A percentile compares a stretch with the other conserved stretches of the same genome.
Evolutionary conservation across 2,329 filamentous ascomycete species (phyloP).

Genomic region (Colletotrichum brevisporum): DNA sequence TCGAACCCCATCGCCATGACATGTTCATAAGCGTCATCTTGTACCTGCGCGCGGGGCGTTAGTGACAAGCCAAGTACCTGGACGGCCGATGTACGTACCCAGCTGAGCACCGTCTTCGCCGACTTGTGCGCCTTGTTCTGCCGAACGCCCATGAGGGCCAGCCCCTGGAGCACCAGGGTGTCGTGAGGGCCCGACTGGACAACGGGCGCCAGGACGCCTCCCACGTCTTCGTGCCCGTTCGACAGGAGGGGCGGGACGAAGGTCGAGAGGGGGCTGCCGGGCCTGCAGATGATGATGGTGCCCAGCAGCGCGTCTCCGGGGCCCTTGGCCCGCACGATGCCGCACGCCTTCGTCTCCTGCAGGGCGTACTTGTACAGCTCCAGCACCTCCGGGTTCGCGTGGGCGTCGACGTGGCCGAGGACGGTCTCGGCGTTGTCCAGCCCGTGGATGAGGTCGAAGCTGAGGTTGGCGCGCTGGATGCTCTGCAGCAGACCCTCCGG

Average conservation of each 20-base stretch:
- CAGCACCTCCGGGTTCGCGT: constrained; percentile 81
- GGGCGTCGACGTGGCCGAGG: constrained; percentile 79
- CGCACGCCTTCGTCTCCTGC: constrained; percentile 78
- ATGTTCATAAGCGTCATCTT: constrained; percentile 80
- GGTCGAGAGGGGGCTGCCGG: constrained; percentile 75
- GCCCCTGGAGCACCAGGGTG: constrained; percentile 79
- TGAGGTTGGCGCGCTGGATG: constrained; percentile 79
- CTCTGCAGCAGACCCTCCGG: constrained; percentile 83
- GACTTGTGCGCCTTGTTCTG: constrained; percentile 86
- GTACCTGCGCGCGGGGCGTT: constrained; percentile 63
- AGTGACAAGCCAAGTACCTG: constrained; percentile 16
- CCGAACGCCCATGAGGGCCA: constrained; percentile 84
- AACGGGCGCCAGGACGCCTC: constrained; percentile 85
- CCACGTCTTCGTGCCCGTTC: constrained; percentile 68
- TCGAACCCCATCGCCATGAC: constrained; percentile 85
- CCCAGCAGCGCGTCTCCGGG: constrained; percentile 78
- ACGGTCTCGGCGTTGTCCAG: constrained; percentile 82
- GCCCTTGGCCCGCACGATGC: constrained; percentile 85
- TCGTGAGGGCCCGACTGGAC: constrained; percentile 79
- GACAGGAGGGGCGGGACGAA: constrained; percentile 79
- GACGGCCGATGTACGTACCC: constrained; percentile 69
- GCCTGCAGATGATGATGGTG: constrained; percentile 84
- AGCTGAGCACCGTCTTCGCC: constrained; percentile 81
- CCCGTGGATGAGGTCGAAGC: constrained; percentile 88
- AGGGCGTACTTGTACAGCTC: constrained; percentile 86